Percentiles rank a stretch among this genome's conserved stretches.
Evolutionary conservation across 768 basidiomycete genomes (phyloP).

Genomic region (Panaeolus papilionaceus): DNA sequence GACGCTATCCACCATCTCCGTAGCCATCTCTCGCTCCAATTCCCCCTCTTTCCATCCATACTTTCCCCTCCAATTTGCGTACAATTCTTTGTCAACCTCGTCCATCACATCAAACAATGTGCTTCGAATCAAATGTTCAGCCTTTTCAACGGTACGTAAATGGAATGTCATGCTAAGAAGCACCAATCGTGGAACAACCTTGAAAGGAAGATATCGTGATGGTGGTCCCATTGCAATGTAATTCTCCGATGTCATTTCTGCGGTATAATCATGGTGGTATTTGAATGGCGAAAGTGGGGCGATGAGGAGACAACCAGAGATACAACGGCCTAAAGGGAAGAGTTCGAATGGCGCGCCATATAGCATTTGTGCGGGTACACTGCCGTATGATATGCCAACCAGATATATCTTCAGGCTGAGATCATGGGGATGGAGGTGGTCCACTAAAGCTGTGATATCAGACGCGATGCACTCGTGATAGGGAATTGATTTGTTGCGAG

Average conservation of each 20-base stretch:
- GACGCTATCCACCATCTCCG: constrained; percentile 53
- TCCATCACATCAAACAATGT: constrained; percentile 42
- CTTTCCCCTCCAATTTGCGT: constrained; percentile 47
- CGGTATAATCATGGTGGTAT: constrained; percentile 51
- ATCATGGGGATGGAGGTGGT: constrained; percentile 53
- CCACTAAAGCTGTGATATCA: constrained; percentile 54
- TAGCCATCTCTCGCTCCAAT: constrained; percentile 46
- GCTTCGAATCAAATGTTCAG: constrained; percentile 47
- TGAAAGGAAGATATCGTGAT: constrained; percentile 49
- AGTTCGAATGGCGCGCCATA: constrained; percentile 55
- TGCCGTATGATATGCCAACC: constrained; percentile 60
- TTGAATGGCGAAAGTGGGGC: constrained; percentile 54
- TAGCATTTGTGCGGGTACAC: constrained; percentile 59
- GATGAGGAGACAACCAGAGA: constrained; percentile 54
- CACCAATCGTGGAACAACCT: constrained; percentile 39
- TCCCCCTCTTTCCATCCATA: constrained; percentile 49
- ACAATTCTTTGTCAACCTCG: constrained; percentile 46
- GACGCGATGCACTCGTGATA: constrained; percentile 49
- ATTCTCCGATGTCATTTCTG: constrained; percentile 49
- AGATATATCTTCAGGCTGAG: constrained; percentile 53
- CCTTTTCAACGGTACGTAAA: constrained; percentile 43
- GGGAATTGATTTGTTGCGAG: constrained; percentile 36
- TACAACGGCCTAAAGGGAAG: constrained; percentile 56
- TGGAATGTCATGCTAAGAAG: constrained; percentile 38
- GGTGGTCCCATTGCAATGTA: constrained; percentile 56